Evolutionary conservation across 352 stramenopile species (phyloP), one percentile per base, ranked within the genome.

Genomic region (Phytophthora rubi): DNA sequence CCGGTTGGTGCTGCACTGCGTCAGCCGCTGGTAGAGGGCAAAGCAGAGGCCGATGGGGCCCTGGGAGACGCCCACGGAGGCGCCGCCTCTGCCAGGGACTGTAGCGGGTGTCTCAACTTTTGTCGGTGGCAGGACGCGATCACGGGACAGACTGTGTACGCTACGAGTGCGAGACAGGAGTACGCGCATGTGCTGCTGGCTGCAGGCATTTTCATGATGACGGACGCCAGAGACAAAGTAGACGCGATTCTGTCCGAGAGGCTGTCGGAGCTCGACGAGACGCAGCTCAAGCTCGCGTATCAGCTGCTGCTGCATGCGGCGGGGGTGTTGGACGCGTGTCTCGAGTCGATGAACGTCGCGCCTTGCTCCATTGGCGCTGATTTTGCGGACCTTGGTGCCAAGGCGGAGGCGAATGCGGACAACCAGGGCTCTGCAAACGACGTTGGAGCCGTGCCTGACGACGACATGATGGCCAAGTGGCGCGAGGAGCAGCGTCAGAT

Each of bases 261-360:
- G 35, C 61, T 85, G 16, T 70, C 63, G 42, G 81, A 89, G 52
- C 76, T 86, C 42, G 65, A 83, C 53, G 85, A 93, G 57, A 79
- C 76, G 57, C 73, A 91, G 59, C 75, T 93, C 35, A 93, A 93
- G 64, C 70, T 89, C 63, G 83, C 76, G 59, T 90, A 93, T 54
- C 83, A 93, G 59, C 59, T 89, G 3, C 47, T 91, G 13, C 71
- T 91, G 53, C 80, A 85, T n/a, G 78, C 82, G 0, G 77, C 85
- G 0, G 85, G 85, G 4, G 65, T 89, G 28, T 67, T 91, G 4
- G 76, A 88, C 7, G 78, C 81, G 10, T 87, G 81, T 73, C 67
- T 91, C 6, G 47, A 76, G 32, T 68, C 76, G 9, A 79, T 93
- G 33, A 58, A 76, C 30, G 52, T 80, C 37, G 45, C 68, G 10